Evolutionary conservation across 371 early-diverging fungal genomes (phyloP).

Genomic region (Mortierella sp.): DNA sequence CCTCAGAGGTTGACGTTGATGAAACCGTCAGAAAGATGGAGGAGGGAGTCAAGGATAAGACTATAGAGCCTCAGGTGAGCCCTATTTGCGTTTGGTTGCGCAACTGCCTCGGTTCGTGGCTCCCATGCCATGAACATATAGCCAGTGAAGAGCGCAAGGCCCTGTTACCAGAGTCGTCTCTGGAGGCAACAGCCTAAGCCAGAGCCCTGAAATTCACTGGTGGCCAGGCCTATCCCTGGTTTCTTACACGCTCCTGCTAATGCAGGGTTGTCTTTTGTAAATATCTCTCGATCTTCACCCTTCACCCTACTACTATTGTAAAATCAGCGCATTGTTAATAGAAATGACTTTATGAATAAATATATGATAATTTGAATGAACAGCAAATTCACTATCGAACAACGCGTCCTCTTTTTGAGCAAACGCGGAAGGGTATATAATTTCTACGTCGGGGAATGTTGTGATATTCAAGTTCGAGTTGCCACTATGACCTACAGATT

Average conservation of each 20-base stretch:
- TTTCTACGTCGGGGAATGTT: too few species aligned
- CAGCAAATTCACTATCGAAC: too few species aligned
- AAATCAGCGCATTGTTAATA: background rate
- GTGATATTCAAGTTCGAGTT: too few species aligned
- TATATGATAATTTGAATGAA: too few species aligned
- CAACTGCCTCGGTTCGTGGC: slow-evolving; percentile 25
- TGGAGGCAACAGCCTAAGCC: slow-evolving; percentile 12
- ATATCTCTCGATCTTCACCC: background rate
- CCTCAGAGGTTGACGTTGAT: slow-evolving; percentile 20
- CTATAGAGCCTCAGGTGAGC: slow-evolving; percentile 13
- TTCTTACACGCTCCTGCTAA: too few species aligned
- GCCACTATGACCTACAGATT: too few species aligned
- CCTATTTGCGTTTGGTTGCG: slow-evolving; percentile 28
- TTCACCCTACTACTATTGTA: background rate
- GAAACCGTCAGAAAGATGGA: slow-evolving; percentile 45
- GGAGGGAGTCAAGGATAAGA: slow-evolving; percentile 45
- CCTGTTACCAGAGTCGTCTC: slow-evolving; percentile 11
- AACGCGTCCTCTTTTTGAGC: too few species aligned
- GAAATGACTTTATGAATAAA: too few species aligned
- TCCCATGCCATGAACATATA: slow-evolving; percentile 31
- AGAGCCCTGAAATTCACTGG: background rate
- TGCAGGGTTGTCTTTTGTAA: background rate
- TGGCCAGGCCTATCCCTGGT: too few species aligned
- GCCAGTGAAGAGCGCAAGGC: slow-evolving; percentile 26
- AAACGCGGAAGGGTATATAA: too few species aligned